phyloP scores from a whole-genome alignment of 495 filamentous ascomycete species.

The Daldinia grandis region DNA sequence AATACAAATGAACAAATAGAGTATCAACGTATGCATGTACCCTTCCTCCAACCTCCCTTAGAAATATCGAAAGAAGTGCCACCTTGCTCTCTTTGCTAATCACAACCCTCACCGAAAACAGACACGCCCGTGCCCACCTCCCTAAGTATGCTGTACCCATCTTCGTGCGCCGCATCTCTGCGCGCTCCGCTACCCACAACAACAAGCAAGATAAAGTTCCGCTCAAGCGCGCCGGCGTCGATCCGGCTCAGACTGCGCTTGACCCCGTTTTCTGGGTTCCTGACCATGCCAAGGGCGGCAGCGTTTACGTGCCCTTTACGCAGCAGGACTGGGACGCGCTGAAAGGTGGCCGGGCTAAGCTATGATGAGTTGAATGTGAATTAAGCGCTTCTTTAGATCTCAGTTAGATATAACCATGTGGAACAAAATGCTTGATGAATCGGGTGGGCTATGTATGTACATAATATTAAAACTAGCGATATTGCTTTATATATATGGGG shows the following conservation, averaged over 20 bases:
- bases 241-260: conserved; percentile 65
- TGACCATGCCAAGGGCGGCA: conserved; percentile 54
- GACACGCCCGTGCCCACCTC: conserved; percentile 63
- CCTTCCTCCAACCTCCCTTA: background rate
- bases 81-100: background rate
- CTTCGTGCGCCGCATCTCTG: conserved; percentile 71
- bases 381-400: background rate
- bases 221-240: conserved; percentile 74
- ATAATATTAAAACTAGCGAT: background rate
- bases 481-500: background rate
- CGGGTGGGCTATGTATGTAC: background rate
- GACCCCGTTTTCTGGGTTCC: conserved; percentile 66
- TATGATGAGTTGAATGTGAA: conserved; percentile 32
- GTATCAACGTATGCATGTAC: background rate
- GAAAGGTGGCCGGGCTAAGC: conserved; percentile 56
- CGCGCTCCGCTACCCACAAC: conserved; percentile 74
- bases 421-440: background rate
- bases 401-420: background rate
- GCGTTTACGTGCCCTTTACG: conserved; percentile 65
- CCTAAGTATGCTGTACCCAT: conserved; percentile 81
- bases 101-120: conserved; percentile 20
- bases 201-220: conserved; percentile 86
- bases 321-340: conserved; percentile 66
- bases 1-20: background rate
- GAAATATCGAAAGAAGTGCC: background rate